A percentile compares a stretch with the other conserved stretches of the same genome.
Evolutionary conservation across 1,284 basidiomycete genomes (phyloP).

Genomic region (Cutaneotrichosporon curvatum): DNA sequence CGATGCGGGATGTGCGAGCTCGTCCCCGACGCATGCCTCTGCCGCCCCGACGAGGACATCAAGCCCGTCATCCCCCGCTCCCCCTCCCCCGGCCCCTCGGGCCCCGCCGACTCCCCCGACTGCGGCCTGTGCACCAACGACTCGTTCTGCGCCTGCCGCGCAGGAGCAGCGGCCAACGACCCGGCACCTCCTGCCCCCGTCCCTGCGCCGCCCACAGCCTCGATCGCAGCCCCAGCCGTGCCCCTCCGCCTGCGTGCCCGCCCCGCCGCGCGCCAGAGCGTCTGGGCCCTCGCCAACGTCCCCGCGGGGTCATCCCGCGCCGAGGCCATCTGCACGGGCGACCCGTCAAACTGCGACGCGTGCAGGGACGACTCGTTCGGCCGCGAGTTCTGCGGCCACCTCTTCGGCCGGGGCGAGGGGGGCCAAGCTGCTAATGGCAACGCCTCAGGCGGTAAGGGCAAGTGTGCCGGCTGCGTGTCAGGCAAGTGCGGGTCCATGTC

Average conservation of each 20-base stretch:
- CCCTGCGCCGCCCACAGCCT: background rate
- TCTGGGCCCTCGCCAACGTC: slow-evolving; percentile 31
- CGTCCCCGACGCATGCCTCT: slow-evolving; percentile 35
- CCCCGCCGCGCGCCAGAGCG: slow-evolving; percentile 12
- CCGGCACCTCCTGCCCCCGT: background rate
- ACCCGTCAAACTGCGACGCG: slow-evolving; percentile 45
- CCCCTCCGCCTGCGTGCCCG: slow-evolving; percentile 14
- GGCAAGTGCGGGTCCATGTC: slow-evolving; percentile 6
- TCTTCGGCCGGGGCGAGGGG: slow-evolving; percentile 46
- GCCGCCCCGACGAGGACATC: slow-evolving; percentile 24
- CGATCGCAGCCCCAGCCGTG: slow-evolving; percentile 9
- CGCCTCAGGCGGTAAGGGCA: background rate
- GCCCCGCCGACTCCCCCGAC: slow-evolving; percentile 8
- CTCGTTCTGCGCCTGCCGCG: slow-evolving; percentile 40
- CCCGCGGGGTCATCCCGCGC: slow-evolving; percentile 10
- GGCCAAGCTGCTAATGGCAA: no score
- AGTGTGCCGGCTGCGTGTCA: slow-evolving; percentile 7
- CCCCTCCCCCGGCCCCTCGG: slow-evolving; percentile 10
- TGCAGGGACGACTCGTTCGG: slow-evolving; percentile 48
- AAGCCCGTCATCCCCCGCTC: slow-evolving; percentile 27
- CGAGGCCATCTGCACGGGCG: slow-evolving; percentile 44
- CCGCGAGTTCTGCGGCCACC: slow-evolving; percentile 73
- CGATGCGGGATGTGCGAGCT: slow-evolving; percentile 36
- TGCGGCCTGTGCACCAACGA: slow-evolving; percentile 39
- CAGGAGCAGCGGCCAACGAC: slow-evolving; percentile 8